phyloP scores from a whole-genome alignment of 768 basidiomycete species.

The Pulveroboletus frians region DNA sequence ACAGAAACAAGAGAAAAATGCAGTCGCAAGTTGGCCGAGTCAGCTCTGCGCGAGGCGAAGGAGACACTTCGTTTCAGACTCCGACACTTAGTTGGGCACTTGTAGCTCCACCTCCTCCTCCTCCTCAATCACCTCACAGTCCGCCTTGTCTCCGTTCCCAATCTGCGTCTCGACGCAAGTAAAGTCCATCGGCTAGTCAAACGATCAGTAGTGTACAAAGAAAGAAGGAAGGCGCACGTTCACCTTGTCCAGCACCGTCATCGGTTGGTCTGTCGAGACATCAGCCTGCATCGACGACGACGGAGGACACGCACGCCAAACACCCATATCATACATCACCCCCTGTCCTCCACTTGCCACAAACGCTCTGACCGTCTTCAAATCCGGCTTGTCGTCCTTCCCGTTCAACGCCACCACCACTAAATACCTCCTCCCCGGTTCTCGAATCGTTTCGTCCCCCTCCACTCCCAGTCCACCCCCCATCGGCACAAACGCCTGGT shows the following conservation, averaged over 20 bases:
- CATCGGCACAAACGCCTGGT: conserved; percentile 95
- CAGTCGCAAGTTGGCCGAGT: conserved; percentile 3
- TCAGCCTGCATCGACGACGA: conserved; percentile 3
- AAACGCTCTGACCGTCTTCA: conserved; percentile 75
- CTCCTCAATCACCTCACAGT: conserved; percentile 81
- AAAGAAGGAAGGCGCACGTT: background rate
- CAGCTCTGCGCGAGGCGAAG: conserved; percentile 10
- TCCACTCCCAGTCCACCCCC: conserved; percentile 43
- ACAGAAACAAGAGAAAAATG: conserved; percentile 12
- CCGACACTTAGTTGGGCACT: conserved; percentile 13
- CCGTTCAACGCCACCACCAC: conserved; percentile 86
- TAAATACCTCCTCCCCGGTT: conserved; percentile 58
- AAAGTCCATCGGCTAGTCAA: conserved; percentile 61
- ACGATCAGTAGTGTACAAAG: conserved; percentile 6
- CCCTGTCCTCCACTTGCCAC: conserved; percentile 77
- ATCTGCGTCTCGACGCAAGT: conserved; percentile 93
- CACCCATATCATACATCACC: conserved; percentile 72
- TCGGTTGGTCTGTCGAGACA: conserved; percentile 73
- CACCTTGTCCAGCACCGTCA: conserved; percentile 75
- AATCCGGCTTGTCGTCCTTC: conserved; percentile 68
- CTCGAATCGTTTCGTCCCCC: conserved; percentile 42
- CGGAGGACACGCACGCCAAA: conserved; percentile 90
- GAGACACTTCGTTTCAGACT: conserved; percentile 23
- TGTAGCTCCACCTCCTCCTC: background rate
- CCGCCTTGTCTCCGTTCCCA: conserved; percentile 66